Percentiles rank a stretch among this genome's conserved stretches.
Evolutionary conservation across 2,329 filamentous ascomycete genomes (phyloP).

Genomic region (Ophiostoma sp.): DNA sequence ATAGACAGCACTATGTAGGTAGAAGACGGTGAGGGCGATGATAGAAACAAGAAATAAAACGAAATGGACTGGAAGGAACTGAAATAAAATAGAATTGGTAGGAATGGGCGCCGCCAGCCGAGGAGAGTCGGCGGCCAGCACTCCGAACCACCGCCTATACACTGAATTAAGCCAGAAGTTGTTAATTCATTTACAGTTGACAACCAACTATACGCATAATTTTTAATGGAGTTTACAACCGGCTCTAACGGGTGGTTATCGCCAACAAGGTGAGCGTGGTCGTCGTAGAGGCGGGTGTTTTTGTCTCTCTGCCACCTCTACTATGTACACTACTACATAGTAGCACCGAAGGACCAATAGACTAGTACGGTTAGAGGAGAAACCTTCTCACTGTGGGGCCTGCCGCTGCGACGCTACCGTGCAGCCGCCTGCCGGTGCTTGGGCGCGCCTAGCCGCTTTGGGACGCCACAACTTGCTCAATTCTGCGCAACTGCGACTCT

Average conservation of each 20-base stretch:
- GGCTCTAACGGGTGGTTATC: neutral
- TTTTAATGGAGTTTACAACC: neutral
- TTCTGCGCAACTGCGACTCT: constrained; percentile 37
- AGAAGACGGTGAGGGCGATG: too few relatives aligned
- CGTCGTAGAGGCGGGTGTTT: too few relatives aligned
- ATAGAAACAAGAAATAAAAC: too few relatives aligned
- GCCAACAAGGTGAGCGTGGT: neutral
- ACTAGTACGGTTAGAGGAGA: constrained; percentile 12
- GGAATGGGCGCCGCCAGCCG: too few relatives aligned
- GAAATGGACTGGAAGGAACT: too few relatives aligned
- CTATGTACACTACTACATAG: too few relatives aligned
- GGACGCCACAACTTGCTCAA: constrained; percentile 46
- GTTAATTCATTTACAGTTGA: neutral
- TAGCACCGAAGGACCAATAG: neutral
- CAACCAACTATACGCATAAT: neutral
- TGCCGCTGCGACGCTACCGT: constrained; percentile 1
- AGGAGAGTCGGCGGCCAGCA: neutral
- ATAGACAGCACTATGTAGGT: neutral
- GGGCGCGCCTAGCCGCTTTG: constrained; percentile 23
- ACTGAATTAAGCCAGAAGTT: neutral
- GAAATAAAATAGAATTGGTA: neutral
- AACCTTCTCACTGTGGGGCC: constrained; percentile 22
- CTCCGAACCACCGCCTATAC: neutral
- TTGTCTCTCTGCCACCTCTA: too few relatives aligned
- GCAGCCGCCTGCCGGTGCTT: constrained; percentile 13